Evolutionary conservation across 768 basidiomycete genomes (phyloP), one percentile per base, ranked within the genome.

Genomic region (Omphalotus guepiniiformis): DNA sequence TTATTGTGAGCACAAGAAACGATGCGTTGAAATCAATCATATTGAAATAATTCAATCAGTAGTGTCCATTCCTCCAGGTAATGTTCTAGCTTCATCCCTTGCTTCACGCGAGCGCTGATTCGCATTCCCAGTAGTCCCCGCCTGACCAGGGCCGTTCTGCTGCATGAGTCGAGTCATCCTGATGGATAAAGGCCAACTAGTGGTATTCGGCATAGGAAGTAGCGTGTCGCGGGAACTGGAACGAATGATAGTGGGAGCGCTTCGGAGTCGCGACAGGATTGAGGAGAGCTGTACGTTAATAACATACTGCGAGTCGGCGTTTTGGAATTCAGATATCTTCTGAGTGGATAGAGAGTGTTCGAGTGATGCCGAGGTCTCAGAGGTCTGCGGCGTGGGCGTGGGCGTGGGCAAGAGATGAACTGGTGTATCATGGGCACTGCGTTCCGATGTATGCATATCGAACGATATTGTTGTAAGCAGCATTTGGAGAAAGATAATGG

Each of bases 401-500:
- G 61, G 39, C 46, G 56, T 50, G 34, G 64, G 47, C 52, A 60
- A 42, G 64, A 63, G 39, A 61, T 53, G 26, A 49, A 50, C 18
- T 59, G 53, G 52, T 59, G 57, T 40, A 62, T 68, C 58, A 48
- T 69, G 65, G 36, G 70, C 53, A 27, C 55, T 65, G 60, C 60
- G 53, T 55, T 75, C 56, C 56, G 70, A 59, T 56, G 74, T 42
- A 59, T 73, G 59, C 60, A 80, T 62, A 59, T 88, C 88, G 64
- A 83, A 88, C 25, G 84, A 75, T 51, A 90, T 79, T 37, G 76
- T 78, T 6, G 78, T 74, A 65, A 85, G 79, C 46, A 86, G 54
- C 49, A 82, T 59, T 58, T 88, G 83, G n/a, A 88, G 71, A 51
- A 71, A 60, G 30, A 89, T 65, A 51, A 89, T 88, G 63, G 77